phyloP scores from a whole-genome alignment of 208 protist genomes.

The Lotmaria passim region DNA sequence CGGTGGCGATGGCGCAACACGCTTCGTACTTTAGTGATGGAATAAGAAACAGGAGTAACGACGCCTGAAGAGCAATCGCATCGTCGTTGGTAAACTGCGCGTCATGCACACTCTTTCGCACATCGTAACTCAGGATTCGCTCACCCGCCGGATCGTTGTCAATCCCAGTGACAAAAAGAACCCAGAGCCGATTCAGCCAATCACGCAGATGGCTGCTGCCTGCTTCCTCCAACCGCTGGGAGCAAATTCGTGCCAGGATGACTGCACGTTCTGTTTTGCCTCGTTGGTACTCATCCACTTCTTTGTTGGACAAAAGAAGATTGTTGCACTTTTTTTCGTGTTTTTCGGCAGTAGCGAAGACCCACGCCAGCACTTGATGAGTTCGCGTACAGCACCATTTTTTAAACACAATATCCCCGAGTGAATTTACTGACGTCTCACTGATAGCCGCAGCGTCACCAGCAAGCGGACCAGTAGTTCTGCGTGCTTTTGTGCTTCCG shows the following conservation, averaged over 20 bases:
- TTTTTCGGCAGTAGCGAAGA: conserved; percentile 65
- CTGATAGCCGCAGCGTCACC: neutral
- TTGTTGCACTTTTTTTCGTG: conserved; percentile 41
- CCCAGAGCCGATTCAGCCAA: conserved; percentile 67
- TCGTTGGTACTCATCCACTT: conserved; percentile 52
- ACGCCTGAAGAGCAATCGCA: conserved; percentile 56
- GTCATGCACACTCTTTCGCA: conserved; percentile 60
- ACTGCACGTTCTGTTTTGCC: conserved; percentile 53
- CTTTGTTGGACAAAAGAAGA: conserved; percentile 55
- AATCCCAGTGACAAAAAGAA: conserved; percentile 64
- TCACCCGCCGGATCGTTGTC: conserved; percentile 56
- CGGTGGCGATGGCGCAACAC: conserved; percentile 47
- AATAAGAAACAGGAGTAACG: conserved; percentile 57
- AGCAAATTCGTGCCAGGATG: conserved; percentile 50
- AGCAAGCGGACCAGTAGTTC: neutral
- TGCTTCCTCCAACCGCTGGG: conserved; percentile 31
- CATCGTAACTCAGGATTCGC: conserved; percentile 67
- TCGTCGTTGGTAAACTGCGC: conserved; percentile 52
- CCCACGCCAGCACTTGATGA: conserved; percentile 67
- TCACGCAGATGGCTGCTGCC: conserved; percentile 50
- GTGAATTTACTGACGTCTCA: conserved; percentile 18
- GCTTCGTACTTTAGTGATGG: conserved; percentile 62
- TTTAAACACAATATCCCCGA: conserved; percentile 71
- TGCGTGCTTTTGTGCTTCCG: conserved; percentile 24
- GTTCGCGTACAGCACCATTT: conserved; percentile 68